Percentiles rank a stretch among this genome's conserved stretches.
Conservation (phyloP, 2,329 filamentous ascomycete genomes). For the Pseudohalonectria lignicola region DNA sequence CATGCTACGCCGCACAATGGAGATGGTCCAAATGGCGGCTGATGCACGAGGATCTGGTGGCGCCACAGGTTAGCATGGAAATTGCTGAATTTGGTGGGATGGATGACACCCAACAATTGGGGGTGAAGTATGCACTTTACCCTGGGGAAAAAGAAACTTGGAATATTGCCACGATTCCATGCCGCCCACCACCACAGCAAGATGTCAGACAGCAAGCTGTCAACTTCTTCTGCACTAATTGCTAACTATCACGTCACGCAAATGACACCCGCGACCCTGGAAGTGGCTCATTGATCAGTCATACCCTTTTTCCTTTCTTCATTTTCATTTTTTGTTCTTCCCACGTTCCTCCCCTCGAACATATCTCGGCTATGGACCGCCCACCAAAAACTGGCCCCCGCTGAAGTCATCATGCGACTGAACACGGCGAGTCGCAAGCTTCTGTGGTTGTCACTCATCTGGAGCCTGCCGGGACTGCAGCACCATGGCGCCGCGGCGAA, state of each 20-base stretch:
- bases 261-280: background rate
- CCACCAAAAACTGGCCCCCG: background rate
- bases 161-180: no score
- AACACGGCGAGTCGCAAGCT: background rate
- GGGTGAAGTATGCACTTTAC: no score
- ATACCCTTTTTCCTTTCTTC: background rate
- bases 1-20: no score
- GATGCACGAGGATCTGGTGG: no score
- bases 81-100: no score
- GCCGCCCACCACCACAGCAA: no score
- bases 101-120: no score
- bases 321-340: background rate
- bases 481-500: constrained; percentile 1
- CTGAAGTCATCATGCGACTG: background rate
- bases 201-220: constrained; percentile 1
- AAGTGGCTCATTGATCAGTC: background rate
- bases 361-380: constrained; percentile 2
- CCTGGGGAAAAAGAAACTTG: no score
- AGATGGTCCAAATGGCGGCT: no score
- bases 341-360: background rate
- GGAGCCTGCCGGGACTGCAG: background rate
- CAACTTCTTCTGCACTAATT: background rate
- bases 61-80: no score
- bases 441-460: constrained; percentile 1
- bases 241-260: background rate